Base-by-base conservation (phyloP, 495 filamentous ascomycete genomes). In the Aspergillus mulundensis region DNA sequence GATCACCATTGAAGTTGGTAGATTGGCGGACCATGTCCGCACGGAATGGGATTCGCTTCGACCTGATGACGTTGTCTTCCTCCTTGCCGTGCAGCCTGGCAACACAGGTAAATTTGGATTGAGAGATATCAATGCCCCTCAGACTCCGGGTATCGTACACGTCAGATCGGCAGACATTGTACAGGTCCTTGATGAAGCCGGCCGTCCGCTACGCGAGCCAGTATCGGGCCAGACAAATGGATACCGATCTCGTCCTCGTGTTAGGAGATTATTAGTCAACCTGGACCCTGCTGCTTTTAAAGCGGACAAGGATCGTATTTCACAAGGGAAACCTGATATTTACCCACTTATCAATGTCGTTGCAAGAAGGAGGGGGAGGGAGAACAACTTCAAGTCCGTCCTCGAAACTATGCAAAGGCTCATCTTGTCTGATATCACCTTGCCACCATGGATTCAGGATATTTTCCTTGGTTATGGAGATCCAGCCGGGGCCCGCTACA, bases 371-470 rank as follows among this genome's bases (percentile, higher is more conserved):
- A 88, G 84, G 67, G 86, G 88, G 16, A 79, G 91, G 43, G 95
- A 97, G 66, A 99, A 99, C 67, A 99, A 97, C 68, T 99, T 97
- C 81, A 97, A 90, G 64, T 85, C 91, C 10, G 86, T 97, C 18
- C 77, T 99, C 16, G 88, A 96, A 56, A 95, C 91, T 0, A 94
- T 99, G 65, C 86, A 86, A 63, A 88, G 84, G 46, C 81, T 99
- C 23, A 86, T 90, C 5, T 79, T 96, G 24, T 90, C 91, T 2
- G 88, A 96, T 57, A 84, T 95, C 21, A 85, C 89, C 7, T 81
- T 96, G 39, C 91, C 95, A 3, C 81, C 87, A 12, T 99, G 94
- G 94, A 75, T 99, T 28, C 90, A 95, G 63, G 94, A 97, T 52
- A 92, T 97, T 7, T 97, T 99, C 73, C 80, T 99, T 15, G 94